Evolutionary conservation across 768 basidiomycete genomes (phyloP).

Genomic region (Calocybe cyanea): DNA sequence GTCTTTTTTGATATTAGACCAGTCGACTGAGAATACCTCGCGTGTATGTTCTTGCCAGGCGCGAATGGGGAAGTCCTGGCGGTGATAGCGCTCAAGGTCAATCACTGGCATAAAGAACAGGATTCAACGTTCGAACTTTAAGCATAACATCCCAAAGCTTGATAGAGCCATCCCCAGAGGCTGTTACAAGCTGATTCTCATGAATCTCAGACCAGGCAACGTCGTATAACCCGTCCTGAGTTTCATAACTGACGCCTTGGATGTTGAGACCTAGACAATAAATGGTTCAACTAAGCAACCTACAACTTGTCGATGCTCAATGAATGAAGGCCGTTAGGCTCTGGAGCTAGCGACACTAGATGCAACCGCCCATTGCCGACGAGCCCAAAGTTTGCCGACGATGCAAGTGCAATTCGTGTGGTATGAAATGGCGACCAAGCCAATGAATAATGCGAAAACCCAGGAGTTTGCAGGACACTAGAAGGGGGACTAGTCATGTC

Average conservation of each 20-base stretch:
- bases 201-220: slow-evolving; percentile 94
- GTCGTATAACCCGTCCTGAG: slow-evolving; percentile 87
- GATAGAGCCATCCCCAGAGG: slow-evolving; percentile 87
- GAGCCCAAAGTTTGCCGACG: slow-evolving; percentile 89
- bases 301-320: slow-evolving; percentile 67
- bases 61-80: slow-evolving; percentile 82
- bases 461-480: slow-evolving; percentile 64
- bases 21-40: slow-evolving; percentile 92
- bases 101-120: neutral
- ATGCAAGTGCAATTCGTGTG: slow-evolving; percentile 70
- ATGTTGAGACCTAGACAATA: slow-evolving; percentile 18
- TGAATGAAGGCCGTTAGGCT: slow-evolving; percentile 37
- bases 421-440: slow-evolving; percentile 88
- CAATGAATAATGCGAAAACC: slow-evolving; percentile 78
- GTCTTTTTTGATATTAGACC: slow-evolving; percentile 92
- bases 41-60: slow-evolving; percentile 93
- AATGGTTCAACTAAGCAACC: slow-evolving; percentile 25
- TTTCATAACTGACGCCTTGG: slow-evolving; percentile 63
- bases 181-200: slow-evolving; percentile 89
- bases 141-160: slow-evolving; percentile 88
- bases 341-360: slow-evolving; percentile 49
- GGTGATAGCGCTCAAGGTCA: slow-evolving; percentile 17
- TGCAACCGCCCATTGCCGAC: slow-evolving; percentile 94
- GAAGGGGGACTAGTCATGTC: slow-evolving; percentile 35
- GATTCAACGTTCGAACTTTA: slow-evolving; percentile 49